Base-by-base conservation (phyloP, 768 basidiomycete species). In the Leucosporidium yakuticum region DNA sequence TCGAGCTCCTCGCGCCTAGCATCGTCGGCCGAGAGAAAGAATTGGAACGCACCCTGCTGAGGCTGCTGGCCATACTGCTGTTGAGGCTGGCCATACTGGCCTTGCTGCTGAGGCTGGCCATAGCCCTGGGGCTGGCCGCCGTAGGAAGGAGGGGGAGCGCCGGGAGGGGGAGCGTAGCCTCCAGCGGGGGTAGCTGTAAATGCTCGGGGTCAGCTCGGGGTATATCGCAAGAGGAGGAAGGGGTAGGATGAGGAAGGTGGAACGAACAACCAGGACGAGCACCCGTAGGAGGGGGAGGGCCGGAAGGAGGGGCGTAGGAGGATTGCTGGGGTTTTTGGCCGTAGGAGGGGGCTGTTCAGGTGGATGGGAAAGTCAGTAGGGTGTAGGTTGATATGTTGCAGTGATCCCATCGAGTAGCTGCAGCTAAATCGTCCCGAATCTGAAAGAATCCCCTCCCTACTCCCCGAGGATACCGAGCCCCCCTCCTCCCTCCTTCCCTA, bases 11-110 rank as follows among this genome's bases (percentile, higher is more conserved):
- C n/a, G n/a, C n/a, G n/a, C n/a, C n/a, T n/a, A n/a, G n/a, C n/a
- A n/a, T n/a, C n/a, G n/a, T n/a, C n/a, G n/a, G n/a, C n/a, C n/a
- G n/a, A n/a, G n/a, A n/a, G n/a, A n/a, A n/a, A n/a, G n/a, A n/a
- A n/a, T n/a, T n/a, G n/a, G n/a, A n/a, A n/a, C n/a, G n/a, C n/a
- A n/a, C 34, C 31, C 53, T 51, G 55, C 48, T 61, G 60, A 36
- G 29, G 61, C 44, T 58, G 56, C n/a, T 63, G 54, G 51, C 53
- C 59, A 31, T 51, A 57, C 60, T 61, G 48, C 32, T 61, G 60
- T 47, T 57, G 63, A 23, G 67, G 62, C 2, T 57, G 61, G 11
- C 55, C 66, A 49, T 62, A 62, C 65, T 61, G 55, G 11, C 55
- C 25, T 14, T 64, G 44, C 7, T 54, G 59, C 21, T 39, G 64